Conservation (phyloP, 768 basidiomycete genomes). For the Kwoniella sp. region DNA sequence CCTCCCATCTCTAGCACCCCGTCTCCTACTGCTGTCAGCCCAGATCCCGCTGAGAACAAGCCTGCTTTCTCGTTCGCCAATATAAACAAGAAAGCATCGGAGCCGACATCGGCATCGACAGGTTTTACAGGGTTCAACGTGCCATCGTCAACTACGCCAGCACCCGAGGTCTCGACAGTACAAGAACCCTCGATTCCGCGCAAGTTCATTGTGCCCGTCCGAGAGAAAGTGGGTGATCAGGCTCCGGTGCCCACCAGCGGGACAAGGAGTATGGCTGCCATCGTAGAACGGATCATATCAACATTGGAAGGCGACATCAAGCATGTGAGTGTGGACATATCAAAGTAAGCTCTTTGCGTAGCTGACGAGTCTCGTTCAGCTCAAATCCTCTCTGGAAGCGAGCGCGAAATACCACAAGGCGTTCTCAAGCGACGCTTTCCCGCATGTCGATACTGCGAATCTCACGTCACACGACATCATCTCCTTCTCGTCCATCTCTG, state of each 20-base stretch:
- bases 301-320: constrained; percentile 64
- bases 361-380: no score
- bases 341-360: background rate
- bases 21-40: background rate
- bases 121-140: background rate
- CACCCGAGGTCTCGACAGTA: background rate
- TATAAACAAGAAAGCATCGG: background rate
- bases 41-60: background rate
- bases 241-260: background rate
- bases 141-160: background rate
- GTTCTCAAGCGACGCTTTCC: constrained; percentile 25
- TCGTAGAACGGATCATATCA: constrained; percentile 63
- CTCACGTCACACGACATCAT: constrained; percentile 68
- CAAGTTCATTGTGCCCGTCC: constrained; percentile 11
- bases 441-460: constrained; percentile 59
- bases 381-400: constrained; percentile 59
- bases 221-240: background rate
- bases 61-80: constrained; percentile 13
- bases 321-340: constrained; percentile 60
- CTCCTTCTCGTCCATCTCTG: constrained; percentile 61
- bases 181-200: background rate
- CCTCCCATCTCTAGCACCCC: background rate
- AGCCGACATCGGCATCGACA: background rate
- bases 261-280: constrained; percentile 70
- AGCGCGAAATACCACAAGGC: constrained; percentile 56